Conservation (phyloP, 345 rosid genomes). For the Melaleuca alternifolia region DNA sequence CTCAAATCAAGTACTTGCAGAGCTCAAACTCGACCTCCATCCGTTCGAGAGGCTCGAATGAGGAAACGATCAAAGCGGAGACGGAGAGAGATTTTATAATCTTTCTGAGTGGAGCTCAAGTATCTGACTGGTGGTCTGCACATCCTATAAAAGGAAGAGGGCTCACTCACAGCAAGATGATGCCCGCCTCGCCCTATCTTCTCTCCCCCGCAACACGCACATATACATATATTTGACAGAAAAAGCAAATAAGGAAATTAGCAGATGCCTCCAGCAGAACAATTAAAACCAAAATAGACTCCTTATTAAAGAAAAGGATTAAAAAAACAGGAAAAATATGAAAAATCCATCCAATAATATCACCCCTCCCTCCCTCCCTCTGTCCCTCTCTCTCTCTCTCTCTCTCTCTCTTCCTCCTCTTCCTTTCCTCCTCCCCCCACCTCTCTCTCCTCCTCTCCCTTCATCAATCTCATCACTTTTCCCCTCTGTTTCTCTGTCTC, state of each 20-base stretch:
- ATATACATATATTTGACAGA: not conserved
- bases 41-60: not conserved
- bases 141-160: not conserved
- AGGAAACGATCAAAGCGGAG: not conserved
- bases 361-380: not conserved
- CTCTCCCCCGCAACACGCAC: not conserved
- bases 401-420: not conserved
- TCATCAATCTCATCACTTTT: slow-evolving; percentile 1
- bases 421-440: not conserved
- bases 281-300: not conserved
- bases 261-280: not conserved
- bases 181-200: not conserved
- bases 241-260: not conserved
- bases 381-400: not conserved
- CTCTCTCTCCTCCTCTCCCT: not conserved
- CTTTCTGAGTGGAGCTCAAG: not conserved
- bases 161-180: not conserved
- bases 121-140: not conserved
- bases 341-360: not conserved
- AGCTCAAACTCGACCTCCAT: not conserved
- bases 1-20: not conserved
- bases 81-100: not conserved
- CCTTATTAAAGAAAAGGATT: not conserved
- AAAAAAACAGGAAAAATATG: not conserved
- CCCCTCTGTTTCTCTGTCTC: not conserved